phyloP scores from a whole-genome alignment of 106 monocot genomes.

The Dendrobium chrysotoxum region DNA sequence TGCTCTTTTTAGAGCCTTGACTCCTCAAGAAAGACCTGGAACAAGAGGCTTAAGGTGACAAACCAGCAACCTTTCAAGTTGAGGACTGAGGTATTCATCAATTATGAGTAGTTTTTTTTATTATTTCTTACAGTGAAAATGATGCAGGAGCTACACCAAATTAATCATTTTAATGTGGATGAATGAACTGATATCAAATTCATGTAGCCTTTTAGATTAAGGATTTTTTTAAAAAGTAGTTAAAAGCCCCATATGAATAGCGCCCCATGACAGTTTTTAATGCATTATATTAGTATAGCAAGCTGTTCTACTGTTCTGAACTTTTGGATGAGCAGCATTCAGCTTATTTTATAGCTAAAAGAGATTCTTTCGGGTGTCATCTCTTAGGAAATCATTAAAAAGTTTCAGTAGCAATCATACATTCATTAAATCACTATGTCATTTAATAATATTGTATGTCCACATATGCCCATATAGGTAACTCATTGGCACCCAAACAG shows the following conservation, averaged over 20 bases:
- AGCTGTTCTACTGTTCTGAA: not conserved
- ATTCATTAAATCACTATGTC: too few relatives aligned
- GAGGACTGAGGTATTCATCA: constrained; percentile 69
- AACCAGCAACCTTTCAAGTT: constrained; percentile 82
- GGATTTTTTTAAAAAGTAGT: not conserved
- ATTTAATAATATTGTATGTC: too few relatives aligned
- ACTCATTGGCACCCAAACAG: too few relatives aligned
- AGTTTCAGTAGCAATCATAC: too few relatives aligned
- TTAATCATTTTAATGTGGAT: not conserved
- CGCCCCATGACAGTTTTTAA: not conserved
- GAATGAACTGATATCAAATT: not conserved
- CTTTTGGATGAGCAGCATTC: not conserved
- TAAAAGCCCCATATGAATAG: not conserved
- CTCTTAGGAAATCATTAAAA: too few relatives aligned
- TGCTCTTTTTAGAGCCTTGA: constrained; percentile 50
- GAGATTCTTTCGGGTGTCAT: not conserved
- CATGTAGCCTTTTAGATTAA: not conserved
- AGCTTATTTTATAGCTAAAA: not conserved
- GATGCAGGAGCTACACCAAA: not conserved
- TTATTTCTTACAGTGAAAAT: not conserved
- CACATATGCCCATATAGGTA: too few relatives aligned
- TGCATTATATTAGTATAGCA: not conserved
- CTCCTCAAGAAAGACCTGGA: constrained; percentile 56
- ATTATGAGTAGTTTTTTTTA: not conserved
- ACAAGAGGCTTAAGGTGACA: constrained; percentile 76